A percentile compares a stretch with the other conserved stretches of the same genome.
Evolutionary conservation across 495 filamentous ascomycete genomes (phyloP).

Genomic region (Podospora tetraspora): DNA sequence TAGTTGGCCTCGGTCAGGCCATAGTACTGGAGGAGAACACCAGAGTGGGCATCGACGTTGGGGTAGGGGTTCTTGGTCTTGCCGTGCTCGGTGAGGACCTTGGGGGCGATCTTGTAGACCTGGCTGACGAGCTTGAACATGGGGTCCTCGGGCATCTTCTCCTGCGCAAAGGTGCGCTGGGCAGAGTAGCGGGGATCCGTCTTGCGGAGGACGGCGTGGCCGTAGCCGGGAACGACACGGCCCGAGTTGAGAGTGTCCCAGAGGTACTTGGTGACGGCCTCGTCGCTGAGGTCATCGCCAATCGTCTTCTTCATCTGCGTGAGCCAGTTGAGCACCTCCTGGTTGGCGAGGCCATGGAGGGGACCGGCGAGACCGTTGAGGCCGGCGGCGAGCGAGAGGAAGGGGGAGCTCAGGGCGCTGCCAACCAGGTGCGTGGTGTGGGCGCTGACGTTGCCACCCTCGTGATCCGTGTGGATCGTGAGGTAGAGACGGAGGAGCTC

Average conservation of each 20-base stretch:
- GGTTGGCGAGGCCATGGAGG: slow-evolving; percentile 97
- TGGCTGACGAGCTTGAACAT: slow-evolving; percentile 99
- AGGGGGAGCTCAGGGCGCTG: slow-evolving; percentile 92
- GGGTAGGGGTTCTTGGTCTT: slow-evolving; percentile 84
- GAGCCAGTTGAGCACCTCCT: slow-evolving; percentile 98
- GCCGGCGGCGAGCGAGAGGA: slow-evolving; percentile 92
- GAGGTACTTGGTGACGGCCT: slow-evolving; percentile 94
- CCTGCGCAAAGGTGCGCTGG: slow-evolving; percentile 89
- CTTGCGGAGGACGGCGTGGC: slow-evolving; percentile 98
- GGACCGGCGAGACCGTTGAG: slow-evolving; percentile 96
- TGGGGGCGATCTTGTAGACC: slow-evolving; percentile 98
- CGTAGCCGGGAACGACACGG: slow-evolving; percentile 95
- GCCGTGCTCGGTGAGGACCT: slow-evolving; percentile 96
- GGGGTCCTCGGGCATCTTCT: slow-evolving; percentile 82
- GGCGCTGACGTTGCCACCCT: slow-evolving; percentile 96
- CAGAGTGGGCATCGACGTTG: slow-evolving; percentile 66
- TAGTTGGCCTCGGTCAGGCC: slow-evolving; percentile 97
- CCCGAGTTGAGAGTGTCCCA: slow-evolving; percentile 94
- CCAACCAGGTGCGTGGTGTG: slow-evolving; percentile 98
- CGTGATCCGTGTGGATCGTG: slow-evolving; percentile 98
- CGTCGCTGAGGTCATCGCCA: slow-evolving; percentile 89
- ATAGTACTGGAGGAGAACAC: slow-evolving; percentile 99
- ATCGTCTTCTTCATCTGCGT: slow-evolving; percentile 96
- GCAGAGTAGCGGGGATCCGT: slow-evolving; percentile 97
- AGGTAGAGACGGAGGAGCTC: slow-evolving; percentile 98